phyloP scores from a whole-genome alignment of 768 basidiomycete species.

The Galerina sulciceps region DNA sequence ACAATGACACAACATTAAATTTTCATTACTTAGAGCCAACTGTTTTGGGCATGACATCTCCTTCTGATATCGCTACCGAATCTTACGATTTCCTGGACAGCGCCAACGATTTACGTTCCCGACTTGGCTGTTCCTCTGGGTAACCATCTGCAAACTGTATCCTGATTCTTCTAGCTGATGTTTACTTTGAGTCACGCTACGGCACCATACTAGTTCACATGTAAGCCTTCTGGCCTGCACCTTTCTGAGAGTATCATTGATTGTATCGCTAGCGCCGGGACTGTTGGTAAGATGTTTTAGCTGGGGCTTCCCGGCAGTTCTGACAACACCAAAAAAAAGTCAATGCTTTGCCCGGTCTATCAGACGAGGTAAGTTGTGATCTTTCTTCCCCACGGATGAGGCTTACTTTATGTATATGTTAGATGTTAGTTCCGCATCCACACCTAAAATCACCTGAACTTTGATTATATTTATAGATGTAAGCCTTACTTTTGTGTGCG shows the following conservation, averaged over 20 bases:
- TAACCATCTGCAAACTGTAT: neutral
- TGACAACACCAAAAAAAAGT: neutral
- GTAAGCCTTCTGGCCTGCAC: neutral
- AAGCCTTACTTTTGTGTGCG: neutral
- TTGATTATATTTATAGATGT: neutral
- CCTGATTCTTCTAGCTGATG: neutral
- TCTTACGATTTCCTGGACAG: neutral
- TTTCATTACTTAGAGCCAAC: neutral
- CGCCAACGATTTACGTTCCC: neutral
- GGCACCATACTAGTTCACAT: neutral
- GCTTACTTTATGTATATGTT: neutral
- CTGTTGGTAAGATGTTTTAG: neutral
- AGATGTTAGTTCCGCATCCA: neutral
- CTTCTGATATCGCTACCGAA: neutral
- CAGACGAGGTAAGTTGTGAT: neutral
- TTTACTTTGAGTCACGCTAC: neutral
- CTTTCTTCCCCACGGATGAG: neutral
- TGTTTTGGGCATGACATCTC: neutral
- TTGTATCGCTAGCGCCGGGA: neutral
- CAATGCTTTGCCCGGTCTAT: neutral
- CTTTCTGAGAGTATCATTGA: neutral
- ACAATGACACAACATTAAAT: neutral
- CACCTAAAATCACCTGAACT: neutral
- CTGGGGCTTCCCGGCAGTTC: neutral
- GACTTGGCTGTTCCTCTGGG: conserved; percentile 1